Conservation (phyloP, 2,329 filamentous ascomycete genomes). For the Raffaelea ambrosiae region DNA sequence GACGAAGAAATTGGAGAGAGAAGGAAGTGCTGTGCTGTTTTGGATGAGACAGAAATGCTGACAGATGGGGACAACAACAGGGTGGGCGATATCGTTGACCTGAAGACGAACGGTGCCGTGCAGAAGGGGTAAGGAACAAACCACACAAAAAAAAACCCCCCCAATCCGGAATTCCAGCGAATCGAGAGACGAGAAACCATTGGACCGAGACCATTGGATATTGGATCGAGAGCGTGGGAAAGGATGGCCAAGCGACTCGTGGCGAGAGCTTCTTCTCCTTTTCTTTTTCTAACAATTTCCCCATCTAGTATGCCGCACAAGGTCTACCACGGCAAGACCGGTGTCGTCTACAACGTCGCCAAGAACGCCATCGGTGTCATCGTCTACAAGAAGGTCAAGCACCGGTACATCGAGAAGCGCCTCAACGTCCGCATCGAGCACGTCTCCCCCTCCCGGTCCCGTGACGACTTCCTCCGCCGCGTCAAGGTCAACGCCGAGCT, state of each 20-base stretch:
- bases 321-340: constrained; percentile 99
- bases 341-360: constrained; percentile 98
- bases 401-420: constrained; percentile 99
- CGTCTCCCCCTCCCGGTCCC: constrained; percentile 85
- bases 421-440: constrained; percentile 99
- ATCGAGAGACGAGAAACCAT: neutral
- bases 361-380: constrained; percentile 97
- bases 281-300: constrained; percentile 11
- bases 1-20: too few species aligned
- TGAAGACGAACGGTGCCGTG: constrained; percentile 96
- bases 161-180: neutral
- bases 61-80: constrained; percentile 32
- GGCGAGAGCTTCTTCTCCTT: neutral
- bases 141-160: neutral
- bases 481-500: constrained; percentile 94
- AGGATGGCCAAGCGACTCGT: too few species aligned
- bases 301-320: constrained; percentile 95
- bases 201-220: too few species aligned
- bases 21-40: too few species aligned
- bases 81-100: constrained; percentile 98
- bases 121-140: constrained; percentile 77
- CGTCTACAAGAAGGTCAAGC: constrained; percentile 98
- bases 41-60: constrained; percentile 17
- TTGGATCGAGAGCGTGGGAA: too few species aligned
- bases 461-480: constrained; percentile 91